phyloP scores from a whole-genome alignment of 306 rosid species.

The Vigna reflexopilosa region DNA sequence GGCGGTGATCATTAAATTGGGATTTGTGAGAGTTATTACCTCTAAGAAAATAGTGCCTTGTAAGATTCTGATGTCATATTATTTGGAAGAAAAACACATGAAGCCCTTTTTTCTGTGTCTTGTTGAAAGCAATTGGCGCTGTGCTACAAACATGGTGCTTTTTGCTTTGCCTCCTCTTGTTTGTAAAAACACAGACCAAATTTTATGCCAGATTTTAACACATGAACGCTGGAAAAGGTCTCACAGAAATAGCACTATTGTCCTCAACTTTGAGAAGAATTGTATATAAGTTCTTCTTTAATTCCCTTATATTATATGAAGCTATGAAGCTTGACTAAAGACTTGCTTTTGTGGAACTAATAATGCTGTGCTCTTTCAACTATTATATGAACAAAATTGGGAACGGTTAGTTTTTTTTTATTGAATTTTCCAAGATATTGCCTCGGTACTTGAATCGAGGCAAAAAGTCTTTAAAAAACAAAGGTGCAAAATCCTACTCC shows the following conservation, averaged over 20 bases:
- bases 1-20: no score
- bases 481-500: no score
- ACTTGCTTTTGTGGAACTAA: conserved; percentile 46
- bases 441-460: no score
- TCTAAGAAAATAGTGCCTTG: no score
- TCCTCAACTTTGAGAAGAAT: conserved; percentile 37
- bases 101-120: conserved; percentile 43
- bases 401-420: background rate
- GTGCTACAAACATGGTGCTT: conserved; percentile 52
- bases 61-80: background rate
- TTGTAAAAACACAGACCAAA: conserved; percentile 74
- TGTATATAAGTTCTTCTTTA: conserved; percentile 40
- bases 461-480: no score
- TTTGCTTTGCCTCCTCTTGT: conserved; percentile 58
- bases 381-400: conserved; percentile 30
- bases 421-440: no score
- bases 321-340: conserved; percentile 27
- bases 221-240: conserved; percentile 53
- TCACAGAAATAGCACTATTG: conserved; percentile 33
- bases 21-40: no score
- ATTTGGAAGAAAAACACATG: conserved; percentile 58
- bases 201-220: conserved; percentile 54
- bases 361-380: conserved; percentile 40
- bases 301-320: conserved; percentile 14
- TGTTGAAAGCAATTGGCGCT: conserved; percentile 49